A percentile compares a stretch with the other conserved stretches of the same genome.
Conservation (phyloP, 148 eudicot species). For the Bassia scoparia region DNA sequence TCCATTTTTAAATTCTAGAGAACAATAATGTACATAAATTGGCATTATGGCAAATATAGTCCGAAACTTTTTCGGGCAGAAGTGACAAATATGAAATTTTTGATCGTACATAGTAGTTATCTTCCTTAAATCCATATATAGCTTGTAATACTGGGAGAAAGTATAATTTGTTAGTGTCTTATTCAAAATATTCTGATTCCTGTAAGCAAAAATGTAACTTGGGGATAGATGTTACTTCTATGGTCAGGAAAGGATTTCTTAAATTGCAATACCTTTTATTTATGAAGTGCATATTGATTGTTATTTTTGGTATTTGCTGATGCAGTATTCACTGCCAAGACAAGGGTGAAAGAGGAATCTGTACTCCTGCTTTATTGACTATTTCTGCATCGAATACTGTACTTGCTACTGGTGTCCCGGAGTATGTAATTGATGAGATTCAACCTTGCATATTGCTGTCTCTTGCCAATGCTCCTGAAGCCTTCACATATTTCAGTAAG, state of each 20-base stretch:
- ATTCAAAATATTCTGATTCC: background rate
- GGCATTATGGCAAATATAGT: too few species aligned
- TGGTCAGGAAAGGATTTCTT: background rate
- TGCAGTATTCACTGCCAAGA: conserved; percentile 85
- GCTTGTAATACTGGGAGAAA: too few species aligned
- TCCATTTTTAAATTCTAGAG: background rate
- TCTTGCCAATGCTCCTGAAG: conserved; percentile 96
- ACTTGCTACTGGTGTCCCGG: conserved; percentile 58
- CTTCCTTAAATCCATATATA: too few species aligned
- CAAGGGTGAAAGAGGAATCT: conserved; percentile 92
- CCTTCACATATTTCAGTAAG: conserved; percentile 88
- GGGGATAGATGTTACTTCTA: background rate
- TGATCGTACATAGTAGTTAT: too few species aligned
- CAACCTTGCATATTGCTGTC: conserved; percentile 81
- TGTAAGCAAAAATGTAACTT: background rate
- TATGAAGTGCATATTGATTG: conserved; percentile 8
- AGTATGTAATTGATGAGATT: conserved; percentile 73
- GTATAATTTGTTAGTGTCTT: too few species aligned
- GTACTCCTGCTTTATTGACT: conserved; percentile 83
- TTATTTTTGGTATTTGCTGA: conserved; percentile 21
- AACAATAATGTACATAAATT: background rate
- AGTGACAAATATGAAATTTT: background rate
- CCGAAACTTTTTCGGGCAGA: too few species aligned
- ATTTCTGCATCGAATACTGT: conserved; percentile 71
- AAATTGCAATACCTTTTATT: background rate